Base-by-base conservation (phyloP, 495 filamentous ascomycete genomes). In the Parmelia sp. region DNA sequence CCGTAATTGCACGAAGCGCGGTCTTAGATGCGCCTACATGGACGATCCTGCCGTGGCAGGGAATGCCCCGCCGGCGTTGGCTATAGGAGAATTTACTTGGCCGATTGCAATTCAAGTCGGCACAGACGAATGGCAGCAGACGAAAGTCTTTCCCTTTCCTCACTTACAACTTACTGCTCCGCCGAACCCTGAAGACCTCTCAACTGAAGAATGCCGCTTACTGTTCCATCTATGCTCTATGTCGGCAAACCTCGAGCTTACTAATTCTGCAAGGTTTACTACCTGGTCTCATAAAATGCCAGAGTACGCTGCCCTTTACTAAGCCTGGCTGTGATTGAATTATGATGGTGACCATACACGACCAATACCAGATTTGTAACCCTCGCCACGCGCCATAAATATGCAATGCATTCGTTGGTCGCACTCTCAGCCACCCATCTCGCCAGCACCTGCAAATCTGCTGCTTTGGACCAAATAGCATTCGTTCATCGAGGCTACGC, bases 1-100 rank as follows among this genome's bases (percentile, higher is more conserved):
- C 27, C 49, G 49, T 27, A 53, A 31, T 53, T 51, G 47, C 47
- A 51, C 47, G 12, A 51, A 29, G 47, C 47, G 47, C 17, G 47
- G 47, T 51, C 25, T 51, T 15, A 51, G 47, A 51, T 51, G 47
- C 47, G 47, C 47, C 47, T 51, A 51, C 49, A 53, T 53, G 49
- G 49, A 53, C 31, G 5, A 53, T 53, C 4, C 14, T 31, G 14
- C 25, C 10, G 49, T 5, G 3, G 49, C 25, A 29, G 49, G 31
- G 19, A 53, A 31, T 53, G 3, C 49, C 25, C 31, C 27, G 5
- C 49, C 14, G 8, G 23, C 27, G 7, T 53, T 27, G 49, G 19
- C 25, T 31, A 53, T 53, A 3, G 25, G 27, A 29, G 49, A 31
- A 5, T 53, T 53, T 27, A 29, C 25, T 31, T 53, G 49, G 49